These are phyloP conservation scores for Cystofilobasidium ferigula DNA, from an alignment of 768 basidiomycete species.

Conservation along the genomic window DNA sequence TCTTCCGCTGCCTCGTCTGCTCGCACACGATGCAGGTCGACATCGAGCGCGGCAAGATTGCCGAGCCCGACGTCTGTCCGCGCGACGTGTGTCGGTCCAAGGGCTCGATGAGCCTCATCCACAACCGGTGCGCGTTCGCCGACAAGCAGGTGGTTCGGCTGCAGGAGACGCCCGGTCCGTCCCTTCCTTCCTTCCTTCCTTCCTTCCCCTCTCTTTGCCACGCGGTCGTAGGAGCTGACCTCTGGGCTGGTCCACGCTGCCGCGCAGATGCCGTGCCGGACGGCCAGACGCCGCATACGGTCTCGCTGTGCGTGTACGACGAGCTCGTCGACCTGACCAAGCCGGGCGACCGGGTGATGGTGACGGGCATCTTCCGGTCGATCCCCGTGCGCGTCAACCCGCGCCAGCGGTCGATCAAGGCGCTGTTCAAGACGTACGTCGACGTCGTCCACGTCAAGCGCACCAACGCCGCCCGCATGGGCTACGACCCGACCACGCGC, in stretches of 20 bases:
- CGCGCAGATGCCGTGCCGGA: slow-evolving; percentile 76
- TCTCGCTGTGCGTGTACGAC: slow-evolving; percentile 93
- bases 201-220: not conserved
- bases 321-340: slow-evolving; percentile 94
- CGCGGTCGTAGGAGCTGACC: not conserved
- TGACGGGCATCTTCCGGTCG: slow-evolving; percentile 89
- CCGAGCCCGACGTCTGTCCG: slow-evolving; percentile 81
- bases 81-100: slow-evolving; percentile 80
- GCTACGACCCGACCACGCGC: slow-evolving; percentile 68
- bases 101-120: slow-evolving; percentile 87
- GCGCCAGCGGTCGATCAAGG: slow-evolving; percentile 78
- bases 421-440: slow-evolving; percentile 92
- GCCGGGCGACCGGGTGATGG: slow-evolving; percentile 81
- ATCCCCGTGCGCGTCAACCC: slow-evolving; percentile 93
- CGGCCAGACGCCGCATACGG: slow-evolving; percentile 95
- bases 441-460: slow-evolving; percentile 87
- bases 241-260: not conserved
- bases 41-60: slow-evolving; percentile 94
- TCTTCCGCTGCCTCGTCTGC: slow-evolving; percentile 93
- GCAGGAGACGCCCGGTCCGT: slow-evolving; percentile 72
- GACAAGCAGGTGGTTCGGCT: slow-evolving; percentile 90
- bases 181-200: slow-evolving; percentile 22
- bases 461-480: slow-evolving; percentile 53
- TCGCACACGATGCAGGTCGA: slow-evolving; percentile 94
- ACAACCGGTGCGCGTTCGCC: slow-evolving; percentile 93